phyloP scores from a whole-genome alignment of 306 rosid genomes.

The Dicorynia guianensis region DNA sequence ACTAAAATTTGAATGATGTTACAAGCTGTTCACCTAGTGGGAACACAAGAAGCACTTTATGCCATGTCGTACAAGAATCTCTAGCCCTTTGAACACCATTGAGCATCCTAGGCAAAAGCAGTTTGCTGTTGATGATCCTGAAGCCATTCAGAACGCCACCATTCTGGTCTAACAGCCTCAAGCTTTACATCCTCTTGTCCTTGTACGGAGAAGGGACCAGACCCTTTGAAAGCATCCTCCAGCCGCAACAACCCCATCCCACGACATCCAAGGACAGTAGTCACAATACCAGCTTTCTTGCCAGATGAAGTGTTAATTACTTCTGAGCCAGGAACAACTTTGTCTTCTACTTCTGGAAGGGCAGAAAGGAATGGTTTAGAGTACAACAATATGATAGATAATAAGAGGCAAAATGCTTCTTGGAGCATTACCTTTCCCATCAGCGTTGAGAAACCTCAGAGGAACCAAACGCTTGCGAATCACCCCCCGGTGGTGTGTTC shows the following conservation, averaged over 20 bases:
- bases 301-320: slow-evolving; percentile 56
- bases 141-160: slow-evolving; percentile 66
- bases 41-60: neutral
- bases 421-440: slow-evolving; percentile 68
- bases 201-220: slow-evolving; percentile 55
- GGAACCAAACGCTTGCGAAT: slow-evolving; percentile 85
- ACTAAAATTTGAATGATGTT: neutral
- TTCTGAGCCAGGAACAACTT: slow-evolving; percentile 65
- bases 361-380: slow-evolving; percentile 30
- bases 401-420: slow-evolving; percentile 8
- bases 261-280: slow-evolving; percentile 67
- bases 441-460: slow-evolving; percentile 59
- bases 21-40: slow-evolving; percentile 16
- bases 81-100: slow-evolving; percentile 29
- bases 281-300: slow-evolving; percentile 74
- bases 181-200: slow-evolving; percentile 70
- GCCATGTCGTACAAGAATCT: neutral
- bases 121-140: slow-evolving; percentile 49
- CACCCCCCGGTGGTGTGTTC: slow-evolving; percentile 88
- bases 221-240: slow-evolving; percentile 66
- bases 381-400: neutral
- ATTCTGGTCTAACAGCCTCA: slow-evolving; percentile 64
- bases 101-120: slow-evolving; percentile 46
- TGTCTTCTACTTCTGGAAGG: slow-evolving; percentile 60
- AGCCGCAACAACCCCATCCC: slow-evolving; percentile 84